A percentile compares a stretch with the other conserved stretches of the same genome.
Conservation (phyloP, 179 eudicot genomes). For the Patellifolia procumbens region DNA sequence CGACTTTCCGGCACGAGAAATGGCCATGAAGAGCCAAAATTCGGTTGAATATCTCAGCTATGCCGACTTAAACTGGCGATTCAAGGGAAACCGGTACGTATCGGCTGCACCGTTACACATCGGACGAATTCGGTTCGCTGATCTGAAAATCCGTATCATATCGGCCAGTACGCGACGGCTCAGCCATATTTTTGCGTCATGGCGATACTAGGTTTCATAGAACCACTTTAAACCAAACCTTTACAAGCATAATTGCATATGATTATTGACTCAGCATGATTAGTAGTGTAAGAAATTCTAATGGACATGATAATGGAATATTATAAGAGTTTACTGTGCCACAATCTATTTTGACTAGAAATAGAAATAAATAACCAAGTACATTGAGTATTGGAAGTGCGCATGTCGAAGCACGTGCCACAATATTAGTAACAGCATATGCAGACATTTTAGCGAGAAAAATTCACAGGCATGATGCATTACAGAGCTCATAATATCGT, state of each 20-base stretch:
- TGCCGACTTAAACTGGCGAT: too few relatives aligned
- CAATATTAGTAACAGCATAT: neutral
- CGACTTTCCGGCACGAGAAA: too few relatives aligned
- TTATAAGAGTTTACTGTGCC: neutral
- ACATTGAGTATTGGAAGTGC: neutral
- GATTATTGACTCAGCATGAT: neutral
- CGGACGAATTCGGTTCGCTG: too few relatives aligned
- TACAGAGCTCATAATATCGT: neutral
- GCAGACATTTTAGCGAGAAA: conserved; percentile 2
- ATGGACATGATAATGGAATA: neutral
- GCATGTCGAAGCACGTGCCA: neutral
- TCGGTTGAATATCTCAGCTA: too few relatives aligned
- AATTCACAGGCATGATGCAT: neutral
- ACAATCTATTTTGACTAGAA: neutral
- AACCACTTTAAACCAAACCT: neutral
- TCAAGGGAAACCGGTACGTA: too few relatives aligned
- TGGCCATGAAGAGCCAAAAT: too few relatives aligned
- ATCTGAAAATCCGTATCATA: too few relatives aligned
- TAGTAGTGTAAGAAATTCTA: neutral
- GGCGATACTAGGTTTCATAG: too few relatives aligned
- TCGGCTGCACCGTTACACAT: too few relatives aligned
- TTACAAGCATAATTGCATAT: neutral
- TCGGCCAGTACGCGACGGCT: too few relatives aligned
- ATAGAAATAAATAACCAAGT: neutral
- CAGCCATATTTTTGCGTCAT: too few relatives aligned